Base-by-base conservation (phyloP, 1,139 yeast genomes). In the Zygoascus hellenicus region DNA sequence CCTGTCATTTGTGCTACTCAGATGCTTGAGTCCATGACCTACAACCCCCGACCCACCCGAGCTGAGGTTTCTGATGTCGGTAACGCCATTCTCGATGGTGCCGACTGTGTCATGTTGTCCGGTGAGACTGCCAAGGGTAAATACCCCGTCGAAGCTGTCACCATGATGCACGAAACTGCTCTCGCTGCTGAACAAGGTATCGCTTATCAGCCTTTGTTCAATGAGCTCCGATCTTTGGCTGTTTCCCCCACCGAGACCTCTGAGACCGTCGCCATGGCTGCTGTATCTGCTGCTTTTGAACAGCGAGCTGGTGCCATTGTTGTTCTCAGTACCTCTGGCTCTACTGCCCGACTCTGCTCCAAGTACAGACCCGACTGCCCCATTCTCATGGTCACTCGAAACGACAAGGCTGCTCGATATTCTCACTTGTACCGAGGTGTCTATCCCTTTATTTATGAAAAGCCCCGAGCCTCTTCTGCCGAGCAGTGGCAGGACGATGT, bases 81-180 rank as follows among this genome's bases (percentile, higher is more conserved):
- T 75, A 92, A 92, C 72, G 98, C 98, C 61, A 85, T 94, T 62
- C 81, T 92, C 69, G 99, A 92, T 68, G 99, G 99, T 75, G 97
- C 97, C 65, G 99, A 92, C 77, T 92, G 97, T 84, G 96, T 90
- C 68, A 92, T 92, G 98, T 81, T 92, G 71, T 86, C 96, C 49
- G 98, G 98, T 69, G 99, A 92, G 77, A 92, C 99, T 61, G 98
- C 99, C 66, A 92, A 94, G 82, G 99, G 99, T 77, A 79, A 81
- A 77, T 92, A 92, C 77, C 98, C 99, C 68, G 71, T 82, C 56
- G 95, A 92, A 77, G 96, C 98, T 54, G 99, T 92, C 56, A 78
- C 89, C 60, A 90, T 94, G 90, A 92, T 92, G 99, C 97, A 90
- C 75, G 92, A 90, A 76, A 92, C 97, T 55, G 83, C 95, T 65